phyloP scores from a whole-genome alignment of 257 asterid genomes.

The Schizonepeta tenuifolia region DNA sequence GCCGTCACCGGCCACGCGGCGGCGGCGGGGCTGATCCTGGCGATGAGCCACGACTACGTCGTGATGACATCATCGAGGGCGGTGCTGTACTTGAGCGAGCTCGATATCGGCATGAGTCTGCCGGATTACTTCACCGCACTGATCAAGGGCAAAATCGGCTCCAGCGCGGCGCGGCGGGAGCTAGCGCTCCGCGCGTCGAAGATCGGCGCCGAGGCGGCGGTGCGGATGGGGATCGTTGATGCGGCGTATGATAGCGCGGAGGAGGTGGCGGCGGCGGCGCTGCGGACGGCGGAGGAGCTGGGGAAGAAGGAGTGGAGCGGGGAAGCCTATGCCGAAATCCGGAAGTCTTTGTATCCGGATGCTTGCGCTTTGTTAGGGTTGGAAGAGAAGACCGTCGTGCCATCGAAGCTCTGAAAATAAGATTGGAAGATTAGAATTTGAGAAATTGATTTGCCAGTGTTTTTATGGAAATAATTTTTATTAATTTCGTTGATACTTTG shows the following conservation, averaged over 20 bases:
- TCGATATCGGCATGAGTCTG: constrained; percentile 79
- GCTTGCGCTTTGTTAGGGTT: constrained; percentile 58
- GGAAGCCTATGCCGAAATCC: constrained; percentile 56
- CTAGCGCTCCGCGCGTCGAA: constrained; percentile 60
- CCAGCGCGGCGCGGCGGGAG: constrained; percentile 48
- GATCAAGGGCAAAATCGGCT: constrained; percentile 53
- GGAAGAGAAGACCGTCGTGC: constrained; percentile 38
- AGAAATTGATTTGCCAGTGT: neutral
- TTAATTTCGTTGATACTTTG: too few species aligned
- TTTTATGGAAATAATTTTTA: too few species aligned
- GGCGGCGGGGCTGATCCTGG: constrained; percentile 74
- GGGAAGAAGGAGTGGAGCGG: constrained; percentile 66
- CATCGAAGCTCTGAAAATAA: constrained; percentile 55
- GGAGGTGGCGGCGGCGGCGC: constrained; percentile 65
- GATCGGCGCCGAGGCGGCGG: constrained; percentile 62
- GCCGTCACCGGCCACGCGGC: constrained; percentile 90
- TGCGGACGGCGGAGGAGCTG: constrained; percentile 54
- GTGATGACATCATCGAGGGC: constrained; percentile 63
- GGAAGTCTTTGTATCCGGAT: constrained; percentile 72
- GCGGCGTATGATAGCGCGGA: constrained; percentile 46
- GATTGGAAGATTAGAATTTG: neutral
- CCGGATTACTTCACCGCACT: constrained; percentile 76
- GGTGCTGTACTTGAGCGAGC: constrained; percentile 84
- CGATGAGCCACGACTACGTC: constrained; percentile 75
- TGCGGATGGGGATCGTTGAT: constrained; percentile 66